Evolutionary conservation across 176 grass and related monocot species (phyloP).

Genomic region (Carex cristatella): DNA sequence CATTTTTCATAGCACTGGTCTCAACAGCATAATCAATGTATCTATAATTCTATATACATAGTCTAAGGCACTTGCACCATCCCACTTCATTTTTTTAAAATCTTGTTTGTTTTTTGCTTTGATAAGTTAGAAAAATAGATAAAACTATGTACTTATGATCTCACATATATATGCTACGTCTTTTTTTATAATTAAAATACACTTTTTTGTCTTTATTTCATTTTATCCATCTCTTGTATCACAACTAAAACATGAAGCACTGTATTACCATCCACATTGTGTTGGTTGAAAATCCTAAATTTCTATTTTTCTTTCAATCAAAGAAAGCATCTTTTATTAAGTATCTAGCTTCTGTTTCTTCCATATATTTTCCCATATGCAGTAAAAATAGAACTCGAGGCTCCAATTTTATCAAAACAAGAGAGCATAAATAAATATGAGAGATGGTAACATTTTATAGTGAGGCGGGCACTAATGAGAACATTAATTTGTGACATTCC

Average conservation of each 20-base stretch:
- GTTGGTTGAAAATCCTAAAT: background rate
- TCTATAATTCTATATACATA: too few species aligned
- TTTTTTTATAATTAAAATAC: background rate
- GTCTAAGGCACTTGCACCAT: too few species aligned
- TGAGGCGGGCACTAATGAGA: slow-evolving; percentile 2
- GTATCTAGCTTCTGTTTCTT: too few species aligned
- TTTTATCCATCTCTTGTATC: background rate
- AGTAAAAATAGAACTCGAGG: too few species aligned
- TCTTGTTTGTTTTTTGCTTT: background rate
- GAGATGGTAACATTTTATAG: slow-evolving; percentile 2
- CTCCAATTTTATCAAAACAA: background rate
- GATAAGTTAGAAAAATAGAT: too few species aligned
- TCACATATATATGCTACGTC: too few species aligned
- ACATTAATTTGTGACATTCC: background rate
- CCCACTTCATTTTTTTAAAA: too few species aligned
- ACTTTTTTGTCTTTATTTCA: background rate
- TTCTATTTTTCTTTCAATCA: background rate
- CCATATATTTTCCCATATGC: background rate
- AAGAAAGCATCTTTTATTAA: background rate
- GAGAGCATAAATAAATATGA: background rate
- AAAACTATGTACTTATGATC: too few species aligned
- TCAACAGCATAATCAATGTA: too few species aligned
- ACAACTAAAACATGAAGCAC: background rate
- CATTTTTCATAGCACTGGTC: too few species aligned
- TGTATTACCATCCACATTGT: background rate